Evolutionary conservation across 176 grass and related monocot species (phyloP).

Genomic region (Stipa capillata): DNA sequence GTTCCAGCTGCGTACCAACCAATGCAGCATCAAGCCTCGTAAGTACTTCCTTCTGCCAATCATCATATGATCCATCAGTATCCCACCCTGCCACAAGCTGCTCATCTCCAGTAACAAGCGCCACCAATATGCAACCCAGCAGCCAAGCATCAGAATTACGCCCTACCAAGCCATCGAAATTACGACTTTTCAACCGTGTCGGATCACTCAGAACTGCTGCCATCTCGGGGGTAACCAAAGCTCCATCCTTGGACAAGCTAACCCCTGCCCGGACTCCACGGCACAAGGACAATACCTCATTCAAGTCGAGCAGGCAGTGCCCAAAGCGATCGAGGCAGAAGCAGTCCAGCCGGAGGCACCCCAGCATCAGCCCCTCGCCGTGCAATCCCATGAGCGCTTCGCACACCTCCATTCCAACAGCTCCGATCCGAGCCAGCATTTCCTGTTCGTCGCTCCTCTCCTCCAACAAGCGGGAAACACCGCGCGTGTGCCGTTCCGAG

Average conservation of each 20-base stretch:
- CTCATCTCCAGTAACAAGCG: constrained; percentile 52
- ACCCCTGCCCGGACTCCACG: constrained; percentile 20
- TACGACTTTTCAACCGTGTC: neutral
- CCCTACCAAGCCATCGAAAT: constrained; percentile 22
- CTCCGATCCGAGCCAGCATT: constrained; percentile 26
- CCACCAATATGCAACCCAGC: constrained; percentile 56
- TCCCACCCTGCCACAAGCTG: constrained; percentile 27
- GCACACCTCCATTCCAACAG: constrained; percentile 50
- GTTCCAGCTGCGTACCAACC: constrained; percentile 39
- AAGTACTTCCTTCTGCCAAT: constrained; percentile 59
- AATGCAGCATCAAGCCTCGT: constrained; percentile 42
- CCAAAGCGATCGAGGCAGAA: constrained; percentile 50
- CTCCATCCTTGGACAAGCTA: neutral
- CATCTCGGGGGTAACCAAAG: constrained; percentile 48
- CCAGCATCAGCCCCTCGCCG: constrained; percentile 39
- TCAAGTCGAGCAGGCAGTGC: constrained; percentile 71
- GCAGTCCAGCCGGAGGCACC: constrained; percentile 58
- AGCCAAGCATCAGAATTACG: constrained; percentile 70
- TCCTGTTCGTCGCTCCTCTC: constrained; percentile 10
- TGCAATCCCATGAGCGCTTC: constrained; percentile 68
- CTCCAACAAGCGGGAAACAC: neutral
- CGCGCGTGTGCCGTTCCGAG: constrained; percentile 37
- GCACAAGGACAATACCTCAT: constrained; percentile 33
- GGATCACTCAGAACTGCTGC: constrained; percentile 7
- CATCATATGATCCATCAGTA: constrained; percentile 44